phyloP scores from a whole-genome alignment of 1,284 basidiomycete species.

The Fistulinella cinereoalba region DNA sequence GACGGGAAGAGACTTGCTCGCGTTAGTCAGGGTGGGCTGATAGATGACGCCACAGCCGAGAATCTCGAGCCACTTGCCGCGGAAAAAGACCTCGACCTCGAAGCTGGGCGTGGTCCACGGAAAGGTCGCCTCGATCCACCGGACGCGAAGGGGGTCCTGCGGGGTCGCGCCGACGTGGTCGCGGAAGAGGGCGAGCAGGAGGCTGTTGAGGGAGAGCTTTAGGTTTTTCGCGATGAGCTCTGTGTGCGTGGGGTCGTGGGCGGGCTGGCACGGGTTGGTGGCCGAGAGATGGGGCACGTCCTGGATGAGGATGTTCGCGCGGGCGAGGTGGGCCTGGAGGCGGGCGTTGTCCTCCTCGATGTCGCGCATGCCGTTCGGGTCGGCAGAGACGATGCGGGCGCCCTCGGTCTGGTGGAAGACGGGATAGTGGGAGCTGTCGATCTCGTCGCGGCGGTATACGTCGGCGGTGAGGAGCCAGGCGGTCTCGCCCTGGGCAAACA shows the following conservation, averaged over 20 bases:
- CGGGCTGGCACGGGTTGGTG: slow-evolving; percentile 78
- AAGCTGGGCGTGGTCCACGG: slow-evolving; percentile 98
- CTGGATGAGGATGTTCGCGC: slow-evolving; percentile 79
- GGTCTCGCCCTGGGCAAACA: slow-evolving; percentile 74
- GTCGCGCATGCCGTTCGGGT: slow-evolving; percentile 52
- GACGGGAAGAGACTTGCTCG: slow-evolving; percentile 55
- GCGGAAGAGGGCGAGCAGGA: slow-evolving; percentile 86
- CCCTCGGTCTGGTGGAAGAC: slow-evolving; percentile 99
- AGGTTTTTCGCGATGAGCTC: slow-evolving; percentile 80
- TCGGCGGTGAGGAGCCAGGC: slow-evolving; percentile 96
- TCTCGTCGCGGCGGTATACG: slow-evolving; percentile 98
- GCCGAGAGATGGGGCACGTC: slow-evolving; percentile 76
- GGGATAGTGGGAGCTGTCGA: slow-evolving; percentile 95
- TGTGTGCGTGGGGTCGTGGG: slow-evolving; percentile 71
- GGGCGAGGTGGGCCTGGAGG: slow-evolving; percentile 59
- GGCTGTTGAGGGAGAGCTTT: slow-evolving; percentile 87
- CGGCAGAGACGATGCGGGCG: slow-evolving; percentile 72
- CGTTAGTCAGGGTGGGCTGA: slow-evolving; percentile 84
- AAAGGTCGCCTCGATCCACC: slow-evolving; percentile 98
- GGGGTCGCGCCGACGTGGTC: slow-evolving; percentile 45
- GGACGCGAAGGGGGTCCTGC: slow-evolving; percentile 73
- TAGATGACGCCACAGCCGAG: slow-evolving; percentile 92
- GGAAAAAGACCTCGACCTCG: slow-evolving; percentile 97
- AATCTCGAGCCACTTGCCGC: slow-evolving; percentile 97
- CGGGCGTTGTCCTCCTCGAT: slow-evolving; percentile 63